Evolutionary conservation across 2,329 filamentous ascomycete species (phyloP).

Genomic region (Colletotrichum phormii): DNA sequence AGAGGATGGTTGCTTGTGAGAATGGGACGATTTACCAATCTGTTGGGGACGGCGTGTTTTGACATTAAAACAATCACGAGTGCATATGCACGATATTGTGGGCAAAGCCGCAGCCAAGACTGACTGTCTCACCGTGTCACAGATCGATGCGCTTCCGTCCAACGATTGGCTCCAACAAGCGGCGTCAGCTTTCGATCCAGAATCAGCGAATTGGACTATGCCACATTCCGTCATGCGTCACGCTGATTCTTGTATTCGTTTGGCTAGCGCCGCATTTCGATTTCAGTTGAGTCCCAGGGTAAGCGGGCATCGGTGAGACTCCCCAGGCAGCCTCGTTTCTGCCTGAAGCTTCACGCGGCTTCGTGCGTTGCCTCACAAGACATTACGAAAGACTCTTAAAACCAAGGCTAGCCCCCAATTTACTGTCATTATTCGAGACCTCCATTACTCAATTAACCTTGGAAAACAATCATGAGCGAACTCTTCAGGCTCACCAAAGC

Average conservation of each 20-base stretch:
- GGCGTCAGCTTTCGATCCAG: background rate
- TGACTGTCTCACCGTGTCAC: background rate
- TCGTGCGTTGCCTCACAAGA: background rate
- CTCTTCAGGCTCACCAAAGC: conserved; percentile 23
- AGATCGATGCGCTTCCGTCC: background rate
- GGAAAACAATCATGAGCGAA: conserved; percentile 22
- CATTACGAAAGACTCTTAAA: background rate
- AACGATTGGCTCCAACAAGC: background rate
- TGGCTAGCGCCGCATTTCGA: background rate
- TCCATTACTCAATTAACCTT: no score
- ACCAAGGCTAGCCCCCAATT: background rate
- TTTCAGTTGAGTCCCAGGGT: background rate
- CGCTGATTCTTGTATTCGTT: background rate
- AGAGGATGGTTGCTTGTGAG: no score
- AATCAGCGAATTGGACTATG: background rate
- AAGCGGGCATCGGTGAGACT: background rate
- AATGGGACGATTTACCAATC: background rate
- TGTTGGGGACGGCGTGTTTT: background rate
- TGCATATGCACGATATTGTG: background rate
- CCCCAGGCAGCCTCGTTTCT: conserved; percentile 12
- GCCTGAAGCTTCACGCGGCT: background rate
- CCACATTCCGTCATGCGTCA: background rate
- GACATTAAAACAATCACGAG: background rate
- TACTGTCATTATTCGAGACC: no score
- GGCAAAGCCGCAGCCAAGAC: background rate